Percentiles rank a stretch among this genome's conserved stretches.
These are phyloP conservation scores for Penicillium sp. DNA, from an alignment of 2,329 filamentous ascomycete species.

Conservation along the genomic window DNA sequence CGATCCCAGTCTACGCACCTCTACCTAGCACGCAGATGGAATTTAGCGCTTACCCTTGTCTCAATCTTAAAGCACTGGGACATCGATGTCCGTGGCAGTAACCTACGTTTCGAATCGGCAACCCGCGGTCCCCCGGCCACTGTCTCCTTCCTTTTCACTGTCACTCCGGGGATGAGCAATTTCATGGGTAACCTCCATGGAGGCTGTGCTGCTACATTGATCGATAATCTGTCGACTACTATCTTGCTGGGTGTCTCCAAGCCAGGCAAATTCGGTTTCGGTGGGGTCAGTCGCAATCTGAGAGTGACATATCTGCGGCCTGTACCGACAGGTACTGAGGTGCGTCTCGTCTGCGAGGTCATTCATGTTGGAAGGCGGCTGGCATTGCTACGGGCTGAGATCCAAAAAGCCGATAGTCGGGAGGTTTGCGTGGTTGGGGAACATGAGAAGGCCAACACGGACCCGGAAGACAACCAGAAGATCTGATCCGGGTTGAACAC, in stretches of 20 bases:
- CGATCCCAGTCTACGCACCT: background rate
- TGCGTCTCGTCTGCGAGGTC: conserved; percentile 56
- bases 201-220: conserved; percentile 67
- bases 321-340: conserved; percentile 49
- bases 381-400: conserved; percentile 52
- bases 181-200: conserved; percentile 85
- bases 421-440: conserved; percentile 57
- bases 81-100: conserved; percentile 26
- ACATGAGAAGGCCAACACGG: conserved; percentile 63
- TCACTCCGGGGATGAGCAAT: conserved; percentile 89
- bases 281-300: conserved; percentile 64
- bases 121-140: conserved; percentile 33
- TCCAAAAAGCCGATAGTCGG: conserved; percentile 54
- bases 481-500: conserved; percentile 17
- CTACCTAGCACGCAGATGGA: background rate
- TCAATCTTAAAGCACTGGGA: conserved; percentile 31
- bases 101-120: conserved; percentile 40
- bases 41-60: background rate
- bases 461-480: conserved; percentile 40
- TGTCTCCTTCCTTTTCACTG: conserved; percentile 45
- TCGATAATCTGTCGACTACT: conserved; percentile 63
- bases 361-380: conserved; percentile 56
- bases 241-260: conserved; percentile 55
- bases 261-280: conserved; percentile 58
- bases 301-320: conserved; percentile 66